Evolutionary conservation across 768 basidiomycete species (phyloP).

Genomic region (Tubosaeta sp.): DNA sequence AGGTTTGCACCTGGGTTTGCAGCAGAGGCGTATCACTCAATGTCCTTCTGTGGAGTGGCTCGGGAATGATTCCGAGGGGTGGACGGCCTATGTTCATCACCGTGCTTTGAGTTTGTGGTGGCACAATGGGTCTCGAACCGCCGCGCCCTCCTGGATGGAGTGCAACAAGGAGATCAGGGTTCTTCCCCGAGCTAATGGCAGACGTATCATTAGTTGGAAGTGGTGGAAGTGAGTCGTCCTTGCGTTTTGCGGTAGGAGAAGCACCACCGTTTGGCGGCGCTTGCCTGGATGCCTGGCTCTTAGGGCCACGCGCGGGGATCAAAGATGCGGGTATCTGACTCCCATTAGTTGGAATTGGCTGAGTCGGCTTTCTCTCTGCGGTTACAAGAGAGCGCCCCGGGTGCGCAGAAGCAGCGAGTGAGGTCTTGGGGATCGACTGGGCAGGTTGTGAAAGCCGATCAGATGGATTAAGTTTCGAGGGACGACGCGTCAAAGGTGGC

Average conservation of each 20-base stretch:
- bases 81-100: constrained; percentile 7
- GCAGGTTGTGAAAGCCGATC: constrained; percentile 49
- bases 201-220: constrained; percentile 30
- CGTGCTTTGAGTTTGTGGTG: constrained; percentile 11
- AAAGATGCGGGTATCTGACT: constrained; percentile 21
- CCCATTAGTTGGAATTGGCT: not conserved
- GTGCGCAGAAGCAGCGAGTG: constrained; percentile 13
- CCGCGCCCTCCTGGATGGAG: constrained; percentile 39
- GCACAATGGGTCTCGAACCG: constrained; percentile 19
- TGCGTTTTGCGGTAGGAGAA: constrained; percentile 9
- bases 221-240: constrained; percentile 38
- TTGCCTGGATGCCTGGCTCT: constrained; percentile 9
- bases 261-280: constrained; percentile 5
- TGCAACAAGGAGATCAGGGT: constrained; percentile 32
- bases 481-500: constrained; percentile 46
- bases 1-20: constrained; percentile 6
- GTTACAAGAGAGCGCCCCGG: constrained; percentile 6
- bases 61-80: constrained; percentile 8
- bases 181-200: constrained; percentile 20
- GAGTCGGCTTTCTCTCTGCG: constrained; percentile 9
- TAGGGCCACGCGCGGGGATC: constrained; percentile 15
- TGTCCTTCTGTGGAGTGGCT: constrained; percentile 5
- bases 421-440: constrained; percentile 13
- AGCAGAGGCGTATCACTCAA: constrained; percentile 15
- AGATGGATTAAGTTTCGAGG: constrained; percentile 49